A percentile compares a stretch with the other conserved stretches of the same genome.
Evolutionary conservation across 371 early-diverging fungal genomes (phyloP).

Genomic region (Syncephalastrum racemosum): DNA sequence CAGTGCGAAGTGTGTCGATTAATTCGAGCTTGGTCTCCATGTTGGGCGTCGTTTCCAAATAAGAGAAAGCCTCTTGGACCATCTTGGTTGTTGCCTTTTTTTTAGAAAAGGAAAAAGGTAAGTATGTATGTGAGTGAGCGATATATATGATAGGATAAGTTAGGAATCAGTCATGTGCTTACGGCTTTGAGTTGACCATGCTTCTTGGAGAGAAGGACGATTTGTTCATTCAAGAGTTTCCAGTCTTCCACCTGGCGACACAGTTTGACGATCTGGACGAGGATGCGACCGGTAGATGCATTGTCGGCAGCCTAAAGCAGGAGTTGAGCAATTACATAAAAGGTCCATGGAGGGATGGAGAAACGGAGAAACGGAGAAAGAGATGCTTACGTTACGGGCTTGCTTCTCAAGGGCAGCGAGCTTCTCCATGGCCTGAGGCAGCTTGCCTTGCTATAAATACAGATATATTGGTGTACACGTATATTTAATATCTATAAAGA

Average conservation of each 20-base stretch:
- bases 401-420: slow-evolving; percentile 84
- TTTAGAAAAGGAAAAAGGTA: slow-evolving; percentile 4
- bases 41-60: slow-evolving; percentile 81
- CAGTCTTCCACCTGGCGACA: slow-evolving; percentile 78
- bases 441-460: slow-evolving; percentile 62
- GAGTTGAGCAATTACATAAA: background rate
- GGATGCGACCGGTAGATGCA: slow-evolving; percentile 84
- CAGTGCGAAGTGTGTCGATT: slow-evolving; percentile 91
- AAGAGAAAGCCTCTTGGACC: slow-evolving; percentile 93
- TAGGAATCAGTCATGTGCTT: slow-evolving; percentile 12
- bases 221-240: slow-evolving; percentile 87
- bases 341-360: too few relatives aligned
- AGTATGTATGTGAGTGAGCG: background rate
- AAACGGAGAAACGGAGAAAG: background rate
- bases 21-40: slow-evolving; percentile 84
- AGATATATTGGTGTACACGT: too few relatives aligned
- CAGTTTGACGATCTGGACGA: slow-evolving; percentile 78
- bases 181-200: slow-evolving; percentile 94
- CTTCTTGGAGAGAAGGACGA: slow-evolving; percentile 90
- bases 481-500: too few relatives aligned
- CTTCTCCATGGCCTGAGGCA: slow-evolving; percentile 82
- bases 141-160: background rate
- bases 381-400: slow-evolving; percentile 74
- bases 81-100: slow-evolving; percentile 94
- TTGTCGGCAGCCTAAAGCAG: slow-evolving; percentile 75